Evolutionary conservation across 257 asterid genomes (phyloP), one percentile per base, ranked within the genome.

Genomic region (Lantana camara): DNA sequence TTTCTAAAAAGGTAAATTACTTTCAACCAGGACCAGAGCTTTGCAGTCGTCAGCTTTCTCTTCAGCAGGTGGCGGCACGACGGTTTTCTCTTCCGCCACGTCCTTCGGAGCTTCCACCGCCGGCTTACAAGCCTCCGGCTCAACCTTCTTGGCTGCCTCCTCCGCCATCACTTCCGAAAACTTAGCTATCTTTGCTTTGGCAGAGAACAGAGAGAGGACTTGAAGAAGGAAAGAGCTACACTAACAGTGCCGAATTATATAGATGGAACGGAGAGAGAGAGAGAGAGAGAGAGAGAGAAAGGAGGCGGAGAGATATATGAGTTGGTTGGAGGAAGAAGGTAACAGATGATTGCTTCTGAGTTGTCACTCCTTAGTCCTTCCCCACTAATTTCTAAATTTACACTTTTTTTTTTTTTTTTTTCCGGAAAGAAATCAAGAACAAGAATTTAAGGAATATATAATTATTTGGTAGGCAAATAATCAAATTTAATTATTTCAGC

Each of bases 31-130:
- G 68, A 54, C 80, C 41, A 82, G 78, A 9, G 82, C 82, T 73
- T 73, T 70, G 76, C 61, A 22, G 5, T 77, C 85, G 21, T 79
- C 79, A 20, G 59, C 40, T 49, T 85, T 83, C 59, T 77, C 79
- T 55, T 73, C 86, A 34, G 84, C 50, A 14, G 81, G 83, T 35
- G 79, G 84, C 9, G 86, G 79, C 48, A 82, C 53, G 41, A 89
- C 63, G 17, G 83, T 24, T 74, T 89, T 85, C 82, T 84, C 98
- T 77, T 85, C 91, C 13, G 85, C 58, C 59, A 65, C 90, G n/a
- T 79, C 87, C 53, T 83, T 78, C 4, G 84, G 76, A 51, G 85
- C 59, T 72, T 62, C 82, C 46, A 58, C 61, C 1, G 72, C 48
- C 9, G 80, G 64, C 32, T 71, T 47, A 14, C 70, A 37, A 8